phyloP scores from a whole-genome alignment of 1,139 yeast species.

The Protomyces gravidus region DNA sequence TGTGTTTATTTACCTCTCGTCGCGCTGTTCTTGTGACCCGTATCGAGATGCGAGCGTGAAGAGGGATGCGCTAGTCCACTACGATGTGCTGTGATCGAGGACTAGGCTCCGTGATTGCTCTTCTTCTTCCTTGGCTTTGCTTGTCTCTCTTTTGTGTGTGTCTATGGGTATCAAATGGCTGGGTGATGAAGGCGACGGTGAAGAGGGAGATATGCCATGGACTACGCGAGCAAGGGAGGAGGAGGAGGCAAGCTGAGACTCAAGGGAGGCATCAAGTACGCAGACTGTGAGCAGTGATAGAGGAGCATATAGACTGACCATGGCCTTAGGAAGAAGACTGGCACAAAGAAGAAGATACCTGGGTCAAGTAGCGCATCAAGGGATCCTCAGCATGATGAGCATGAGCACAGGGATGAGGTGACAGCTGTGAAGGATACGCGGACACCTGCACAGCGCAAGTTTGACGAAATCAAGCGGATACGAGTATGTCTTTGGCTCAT shows the following conservation, averaged over 20 bases:
- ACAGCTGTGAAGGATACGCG: slow-evolving; percentile 9
- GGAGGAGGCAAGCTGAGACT: neutral
- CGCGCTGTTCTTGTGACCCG: no score
- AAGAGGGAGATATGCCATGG: neutral
- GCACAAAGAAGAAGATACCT: neutral
- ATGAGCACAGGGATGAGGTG: neutral
- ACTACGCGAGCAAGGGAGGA: neutral
- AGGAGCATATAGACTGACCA: neutral
- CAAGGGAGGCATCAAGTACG: slow-evolving; percentile 1
- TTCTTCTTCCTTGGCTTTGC: neutral
- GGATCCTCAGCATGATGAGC: neutral
- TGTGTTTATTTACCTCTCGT: no score
- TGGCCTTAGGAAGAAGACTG: neutral
- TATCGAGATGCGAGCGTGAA: neutral
- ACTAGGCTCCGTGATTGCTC: neutral
- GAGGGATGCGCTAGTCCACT: neutral
- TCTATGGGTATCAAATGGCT: neutral
- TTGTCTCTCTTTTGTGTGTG: neutral
- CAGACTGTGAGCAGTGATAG: neutral
- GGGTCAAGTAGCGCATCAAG: slow-evolving; percentile 1
- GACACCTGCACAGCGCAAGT: slow-evolving; percentile 37
- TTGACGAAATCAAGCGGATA: slow-evolving; percentile 36
- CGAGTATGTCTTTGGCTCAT: slow-evolving; percentile 28
- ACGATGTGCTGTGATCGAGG: slow-evolving; percentile 5
- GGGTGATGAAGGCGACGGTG: neutral